These are phyloP conservation scores for Acacia crassicarpa DNA, from an alignment of 306 rosid genomes.

Conservation along the genomic window DNA sequence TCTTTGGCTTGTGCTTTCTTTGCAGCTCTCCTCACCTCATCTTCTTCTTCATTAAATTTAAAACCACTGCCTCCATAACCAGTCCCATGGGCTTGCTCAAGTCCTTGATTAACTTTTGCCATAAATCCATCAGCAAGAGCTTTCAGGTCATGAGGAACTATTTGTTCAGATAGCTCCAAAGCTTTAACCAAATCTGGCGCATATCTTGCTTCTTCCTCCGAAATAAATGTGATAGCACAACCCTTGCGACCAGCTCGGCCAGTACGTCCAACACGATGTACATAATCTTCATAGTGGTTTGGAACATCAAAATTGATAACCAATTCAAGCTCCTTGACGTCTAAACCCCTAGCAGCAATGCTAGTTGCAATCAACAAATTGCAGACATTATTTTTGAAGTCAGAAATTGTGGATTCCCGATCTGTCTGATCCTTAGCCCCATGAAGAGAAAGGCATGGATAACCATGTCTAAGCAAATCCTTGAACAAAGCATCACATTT, in stretches of 20 bases:
- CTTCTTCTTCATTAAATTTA: conserved; percentile 95
- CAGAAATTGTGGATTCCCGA: conserved; percentile 89
- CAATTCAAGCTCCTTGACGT: conserved; percentile 94
- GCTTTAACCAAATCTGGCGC: conserved; percentile 91
- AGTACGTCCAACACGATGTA: conserved; percentile 94
- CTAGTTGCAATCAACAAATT: conserved; percentile 85
- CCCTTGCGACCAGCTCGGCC: conserved; percentile 97
- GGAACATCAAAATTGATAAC: conserved; percentile 89
- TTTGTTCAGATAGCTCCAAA: conserved; percentile 87
- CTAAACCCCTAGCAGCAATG: conserved; percentile 90
- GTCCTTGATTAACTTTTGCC: conserved; percentile 81
- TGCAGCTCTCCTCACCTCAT: conserved; percentile 92
- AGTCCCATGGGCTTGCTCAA: conserved; percentile 91
- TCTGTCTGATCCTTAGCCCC: conserved; percentile 96
- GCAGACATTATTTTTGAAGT: conserved; percentile 88
- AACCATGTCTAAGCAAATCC: conserved; percentile 84
- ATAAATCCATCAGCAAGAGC: conserved; percentile 78
- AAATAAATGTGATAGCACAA: conserved; percentile 85
- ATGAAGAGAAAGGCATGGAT: conserved; percentile 90
- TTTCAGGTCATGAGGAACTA: conserved; percentile 85
- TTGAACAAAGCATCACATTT: conserved; percentile 86
- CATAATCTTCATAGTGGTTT: conserved; percentile 96
- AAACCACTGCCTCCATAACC: conserved; percentile 98
- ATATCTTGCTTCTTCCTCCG: conserved; percentile 86
- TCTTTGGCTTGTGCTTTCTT: conserved; percentile 98